Base-by-base conservation (phyloP, 2,329 filamentous ascomycete genomes). In the Penicillium sp. region DNA sequence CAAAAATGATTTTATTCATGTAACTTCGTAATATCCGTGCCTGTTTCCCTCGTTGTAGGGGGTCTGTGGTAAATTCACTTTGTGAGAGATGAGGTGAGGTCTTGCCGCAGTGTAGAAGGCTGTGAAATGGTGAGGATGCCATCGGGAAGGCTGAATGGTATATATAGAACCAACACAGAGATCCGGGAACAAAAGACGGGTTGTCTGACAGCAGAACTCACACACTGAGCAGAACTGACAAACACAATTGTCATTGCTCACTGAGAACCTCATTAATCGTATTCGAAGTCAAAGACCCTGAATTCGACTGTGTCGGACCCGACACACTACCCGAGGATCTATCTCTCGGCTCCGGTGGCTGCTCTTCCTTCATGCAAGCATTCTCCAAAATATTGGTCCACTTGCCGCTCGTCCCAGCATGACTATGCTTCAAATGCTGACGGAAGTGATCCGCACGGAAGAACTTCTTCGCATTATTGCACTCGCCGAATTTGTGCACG, bases 341-440 rank as follows among this genome's bases (percentile, higher is more conserved):
- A 36, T 56, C 52, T 27, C 51, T 53, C 7, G 59, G 61, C 40
- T 71, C 68, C 1, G 62, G 61, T 1, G 65, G 64, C 9, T 63
- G 54, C 46, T 95, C 89, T 65, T 95, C 90, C 68, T 90, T 83
- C 88, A 97, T 95, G 72, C 93, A 98, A 4, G 90, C 89, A 64
- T 89, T 94, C 67, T 98, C 93, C 27, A 98, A 77, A 78, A 95
- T 90, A 69, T 97, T 97, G 10, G 93, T 98, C 93, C 93, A 98
- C 70, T 97, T 97, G 26, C 93, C 93, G 69, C 89, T 96, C 0
- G 89, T 91, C 28, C 93, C 93, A 29, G 87, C 88, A 70, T 97
- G 93, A 67, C 89, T 96, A 68, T 98, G 93, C 75, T 97, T 98
- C 48, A 98, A 76, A 70, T 98, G 93, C 69, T 98, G 93, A 49